Base-by-base conservation (phyloP, 1,139 yeast species). In the Saccharomyces hybrid region DNA sequence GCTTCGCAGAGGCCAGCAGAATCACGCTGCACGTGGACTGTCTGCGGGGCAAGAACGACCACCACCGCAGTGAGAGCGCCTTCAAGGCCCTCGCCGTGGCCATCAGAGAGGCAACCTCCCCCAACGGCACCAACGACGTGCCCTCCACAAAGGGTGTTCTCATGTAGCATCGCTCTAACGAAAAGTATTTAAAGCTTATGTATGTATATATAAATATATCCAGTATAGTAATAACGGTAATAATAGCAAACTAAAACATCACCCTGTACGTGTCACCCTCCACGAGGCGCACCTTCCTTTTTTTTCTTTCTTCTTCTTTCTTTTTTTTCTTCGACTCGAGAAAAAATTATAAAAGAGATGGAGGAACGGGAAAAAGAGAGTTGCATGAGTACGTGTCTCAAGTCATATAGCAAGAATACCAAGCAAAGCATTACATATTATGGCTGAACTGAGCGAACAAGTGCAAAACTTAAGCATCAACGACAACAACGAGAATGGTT, bases 81-180 rank as follows among this genome's bases (percentile, higher is more conserved):
- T 93, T 93, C 75, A 93, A 93, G 74, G 97, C 98, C 0, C 75
- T 90, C 63, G 99, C 99, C 0, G 77, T 93, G 27, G 99, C 99
- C 5, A 78, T 93, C 53, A 85, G 81, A 64, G 97, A 90, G 67
- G 95, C 99, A 38, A 84, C 81, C 54, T 79, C 93, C 7, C 78
- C 80, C 62, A 89, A 89, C 47, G 99, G 98, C 30, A 82, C 84
- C 27, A 77, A 89, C 65, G 99, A 93, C 59, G 89, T 93, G 51
- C 99, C 99, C 27, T 86, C 96, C 57, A 93, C 99, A 28, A 93
- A 93, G 73, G 99, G 99, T 52, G 99, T 93, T 7, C 77, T 93
- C 25, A 67, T 67, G 67, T 68, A 59, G 59, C 14, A 20, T 14
- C 25, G 41, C 16, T n/a, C 23, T 20, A 3, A 20, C 23, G 2